Evolutionary conservation across 1,139 yeast genomes (phyloP).

Genomic region (Chernovozyma aurita): DNA sequence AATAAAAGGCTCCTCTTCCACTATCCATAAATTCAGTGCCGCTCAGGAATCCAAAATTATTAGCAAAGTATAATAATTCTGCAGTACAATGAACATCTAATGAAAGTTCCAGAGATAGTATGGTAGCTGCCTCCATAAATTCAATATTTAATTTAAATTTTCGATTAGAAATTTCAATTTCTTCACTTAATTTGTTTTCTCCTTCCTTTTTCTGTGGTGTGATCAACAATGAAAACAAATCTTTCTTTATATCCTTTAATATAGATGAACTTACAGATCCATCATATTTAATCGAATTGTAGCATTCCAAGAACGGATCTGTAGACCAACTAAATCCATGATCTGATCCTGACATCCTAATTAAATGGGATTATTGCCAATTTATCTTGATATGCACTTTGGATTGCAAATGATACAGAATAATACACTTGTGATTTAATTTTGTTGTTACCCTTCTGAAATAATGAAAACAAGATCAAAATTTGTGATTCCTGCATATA

Average conservation of each 20-base stretch:
- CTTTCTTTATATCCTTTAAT: slow-evolving; percentile 32
- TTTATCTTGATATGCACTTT: not conserved
- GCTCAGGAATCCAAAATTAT: slow-evolving; percentile 35
- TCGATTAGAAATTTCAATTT: slow-evolving; percentile 43
- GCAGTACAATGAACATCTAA: slow-evolving; percentile 35
- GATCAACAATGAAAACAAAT: slow-evolving; percentile 43
- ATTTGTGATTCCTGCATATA: not conserved
- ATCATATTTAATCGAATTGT: slow-evolving; percentile 29
- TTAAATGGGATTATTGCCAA: not conserved
- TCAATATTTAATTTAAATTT: slow-evolving; percentile 65
- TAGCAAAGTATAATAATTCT: slow-evolving; percentile 37
- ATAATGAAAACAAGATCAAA: not conserved
- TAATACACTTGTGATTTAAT: not conserved
- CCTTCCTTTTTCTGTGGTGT: slow-evolving; percentile 38
- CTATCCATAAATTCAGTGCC: slow-evolving; percentile 60
- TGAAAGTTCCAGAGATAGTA: slow-evolving; percentile 43
- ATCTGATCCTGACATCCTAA: not conserved
- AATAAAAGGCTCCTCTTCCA: slow-evolving; percentile 67
- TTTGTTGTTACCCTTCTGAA: not conserved
- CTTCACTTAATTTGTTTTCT: slow-evolving; percentile 49
- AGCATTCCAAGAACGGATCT: slow-evolving; percentile 31
- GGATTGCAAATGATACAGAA: too few species aligned
- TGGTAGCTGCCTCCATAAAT: slow-evolving; percentile 52
- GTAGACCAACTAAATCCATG: slow-evolving; percentile 27
- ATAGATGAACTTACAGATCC: slow-evolving; percentile 24